phyloP scores from a whole-genome alignment of 2,329 filamentous ascomycete genomes.

The Hymenoscyphus fructigenus region DNA sequence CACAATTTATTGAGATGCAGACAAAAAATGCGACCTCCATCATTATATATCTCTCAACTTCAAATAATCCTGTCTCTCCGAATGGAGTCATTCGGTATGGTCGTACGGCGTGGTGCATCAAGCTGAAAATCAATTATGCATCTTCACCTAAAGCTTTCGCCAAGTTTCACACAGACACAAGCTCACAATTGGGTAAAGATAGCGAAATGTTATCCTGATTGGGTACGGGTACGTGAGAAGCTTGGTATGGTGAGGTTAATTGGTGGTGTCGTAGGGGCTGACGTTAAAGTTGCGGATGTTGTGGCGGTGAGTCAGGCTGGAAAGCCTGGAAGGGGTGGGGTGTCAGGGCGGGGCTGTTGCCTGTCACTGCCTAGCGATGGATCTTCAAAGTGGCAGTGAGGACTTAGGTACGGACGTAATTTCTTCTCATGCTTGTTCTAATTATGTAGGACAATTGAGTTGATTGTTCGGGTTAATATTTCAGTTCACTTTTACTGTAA shows the following conservation, averaged over 20 bases:
- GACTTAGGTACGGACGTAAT: too few species aligned
- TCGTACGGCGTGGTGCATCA: not conserved
- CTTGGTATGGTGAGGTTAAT: not conserved
- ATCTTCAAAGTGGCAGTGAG: not conserved
- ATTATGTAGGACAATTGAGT: too few species aligned
- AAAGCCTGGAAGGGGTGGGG: not conserved
- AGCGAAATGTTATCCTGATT: not conserved
- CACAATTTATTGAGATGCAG: not conserved
- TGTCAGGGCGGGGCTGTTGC: not conserved
- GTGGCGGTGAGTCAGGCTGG: not conserved
- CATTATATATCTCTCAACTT: not conserved
- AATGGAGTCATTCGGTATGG: not conserved
- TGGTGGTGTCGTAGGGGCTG: not conserved
- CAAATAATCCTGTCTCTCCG: not conserved
- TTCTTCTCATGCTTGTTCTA: too few species aligned
- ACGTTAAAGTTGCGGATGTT: not conserved
- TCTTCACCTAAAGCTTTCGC: too few species aligned
- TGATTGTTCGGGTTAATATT: too few species aligned
- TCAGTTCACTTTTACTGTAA: too few species aligned
- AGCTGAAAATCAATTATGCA: not conserved
- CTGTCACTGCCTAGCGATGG: not conserved
- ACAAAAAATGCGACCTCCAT: not conserved
- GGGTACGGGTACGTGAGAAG: not conserved
- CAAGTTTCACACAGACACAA: too few species aligned
- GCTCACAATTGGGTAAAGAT: too few species aligned